Base-by-base conservation (phyloP, 2,329 filamentous ascomycete genomes). In the Aureobasidium sp. region DNA sequence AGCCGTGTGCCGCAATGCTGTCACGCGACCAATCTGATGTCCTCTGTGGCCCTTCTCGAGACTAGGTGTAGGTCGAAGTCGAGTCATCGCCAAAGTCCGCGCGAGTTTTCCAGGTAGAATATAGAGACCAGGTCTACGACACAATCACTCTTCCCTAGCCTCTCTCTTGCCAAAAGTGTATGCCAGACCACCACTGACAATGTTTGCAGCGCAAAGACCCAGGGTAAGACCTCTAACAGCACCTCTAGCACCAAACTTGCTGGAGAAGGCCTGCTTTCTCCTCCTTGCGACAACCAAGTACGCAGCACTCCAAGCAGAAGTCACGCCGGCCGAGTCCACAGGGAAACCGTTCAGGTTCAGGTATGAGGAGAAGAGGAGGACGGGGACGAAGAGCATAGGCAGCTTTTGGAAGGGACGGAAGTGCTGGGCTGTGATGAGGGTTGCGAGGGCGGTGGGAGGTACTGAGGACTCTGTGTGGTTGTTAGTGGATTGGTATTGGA, bases 321-420 rank as follows among this genome's bases (percentile, higher is more conserved):
- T 84, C 5, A 86, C 77, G 6, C 86, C 86, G 0, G 85, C 86
- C 25, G 79, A 79, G 68, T 88, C 86, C 53, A 81, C 81, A 69
- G 83, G 82, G 75, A 82, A 87, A 63, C 80, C 79, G 65, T 80
- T 79, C 34, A 88, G 69, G 69, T 88, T 88, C 48, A 88, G 75
- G 69, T 88, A 89, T 62, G 82, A 83, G 57, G 81, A 82, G 74
- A 88, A 86, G 63, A 88, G 78, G 3, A 89, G 78, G 61, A 86
- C 75, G 2, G 86, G 85, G 5, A 86, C 82, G 70, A 89, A 88
- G 65, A 86, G 73, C 81, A 89, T 85, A 4, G 86, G 86, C 0
- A 89, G 76, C 7, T 78, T 69, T 70, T 86, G 85, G 72, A 86
- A 84, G 8, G 86, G 86, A n/a, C 84, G 83, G 47, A 82, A 77